Percentiles rank a stretch among this genome's conserved stretches.
Conservation (phyloP, 1,139 yeast species). For the Saccharomyces hybrid region DNA sequence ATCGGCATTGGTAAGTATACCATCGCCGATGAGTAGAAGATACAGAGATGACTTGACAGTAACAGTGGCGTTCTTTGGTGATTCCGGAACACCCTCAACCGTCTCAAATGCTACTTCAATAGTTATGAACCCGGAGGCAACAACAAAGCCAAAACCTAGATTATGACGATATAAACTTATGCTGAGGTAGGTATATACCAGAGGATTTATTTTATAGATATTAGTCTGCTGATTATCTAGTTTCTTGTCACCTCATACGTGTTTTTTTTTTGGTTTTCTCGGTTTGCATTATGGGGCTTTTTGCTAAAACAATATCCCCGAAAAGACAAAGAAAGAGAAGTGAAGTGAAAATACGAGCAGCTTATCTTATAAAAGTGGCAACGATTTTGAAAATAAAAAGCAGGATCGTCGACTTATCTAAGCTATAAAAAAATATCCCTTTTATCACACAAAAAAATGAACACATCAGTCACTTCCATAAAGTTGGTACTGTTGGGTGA, state of each 20-base stretch:
- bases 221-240: background rate
- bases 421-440: background rate
- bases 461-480: slow-evolving; percentile 52
- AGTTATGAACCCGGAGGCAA: slow-evolving; percentile 48
- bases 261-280: background rate
- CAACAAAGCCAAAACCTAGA: slow-evolving; percentile 46
- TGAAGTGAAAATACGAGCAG: background rate
- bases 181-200: background rate
- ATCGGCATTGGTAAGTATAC: slow-evolving; percentile 80
- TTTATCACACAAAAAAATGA: slow-evolving; percentile 11
- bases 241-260: background rate
- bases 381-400: background rate
- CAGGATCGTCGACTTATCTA: background rate
- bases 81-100: slow-evolving; percentile 36
- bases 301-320: background rate
- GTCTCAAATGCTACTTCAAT: slow-evolving; percentile 41
- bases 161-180: slow-evolving; percentile 26
- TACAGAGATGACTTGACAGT: slow-evolving; percentile 95
- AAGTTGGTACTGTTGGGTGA: slow-evolving; percentile 88
- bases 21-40: slow-evolving; percentile 85
- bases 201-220: background rate
- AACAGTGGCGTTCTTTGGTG: slow-evolving; percentile 87
- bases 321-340: background rate
- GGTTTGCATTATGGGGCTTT: background rate
- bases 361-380: background rate